Base-by-base conservation (phyloP, 805 yeast genomes). In the Wickerhamiella allomyrinae region DNA sequence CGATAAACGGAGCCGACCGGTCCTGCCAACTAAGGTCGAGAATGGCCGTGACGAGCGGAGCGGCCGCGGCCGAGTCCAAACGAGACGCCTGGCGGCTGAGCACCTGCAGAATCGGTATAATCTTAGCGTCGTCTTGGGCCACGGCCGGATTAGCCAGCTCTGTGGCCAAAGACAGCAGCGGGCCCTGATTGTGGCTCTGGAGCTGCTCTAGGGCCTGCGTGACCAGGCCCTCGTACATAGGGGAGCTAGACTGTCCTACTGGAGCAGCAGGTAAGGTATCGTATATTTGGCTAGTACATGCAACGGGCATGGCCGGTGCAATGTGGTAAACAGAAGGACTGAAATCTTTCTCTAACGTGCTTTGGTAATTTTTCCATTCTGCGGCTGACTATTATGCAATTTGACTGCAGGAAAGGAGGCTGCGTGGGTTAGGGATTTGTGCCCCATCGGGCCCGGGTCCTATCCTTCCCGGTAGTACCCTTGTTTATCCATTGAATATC, bases 41-140 rank as follows among this genome's bases (percentile, higher is more conserved):
- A 24, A 87, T 64, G 17, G 86, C 69, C 29, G 70, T 62, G 34
- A 86, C 71, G 39, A 85, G 63, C 11, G 68, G 50, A 55, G 41
- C 63, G 62, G 44, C 79, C 68, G 20, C 68, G 55, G 29, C 59
- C 51, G 35, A 27, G 25, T 79, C 89, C 40, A 89, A 68, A 51
- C 75, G 72, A 36, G 82, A 70, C 17, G 84, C 68, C 54, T 83
- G 81, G 36, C 74, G 65, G 15, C 78, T 70, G 29, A 87, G 64
- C 7, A 70, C 67, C 33, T 66, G 69, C 43, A 87, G 65, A 7
- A 83, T 67, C 14, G 73, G 65, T 22, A 60, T 59, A 41, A 84
- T 66, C 49, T 78, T 76, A 10, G 65, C 39, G 7, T 24, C 48
- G 37, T 46, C 50, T 13, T 47, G 40, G 11, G 43, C 33, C 20